Evolutionary conservation across 2,329 filamentous ascomycete genomes (phyloP), one percentile per base, ranked within the genome.

Genomic region (Curvularia verruculosa): DNA sequence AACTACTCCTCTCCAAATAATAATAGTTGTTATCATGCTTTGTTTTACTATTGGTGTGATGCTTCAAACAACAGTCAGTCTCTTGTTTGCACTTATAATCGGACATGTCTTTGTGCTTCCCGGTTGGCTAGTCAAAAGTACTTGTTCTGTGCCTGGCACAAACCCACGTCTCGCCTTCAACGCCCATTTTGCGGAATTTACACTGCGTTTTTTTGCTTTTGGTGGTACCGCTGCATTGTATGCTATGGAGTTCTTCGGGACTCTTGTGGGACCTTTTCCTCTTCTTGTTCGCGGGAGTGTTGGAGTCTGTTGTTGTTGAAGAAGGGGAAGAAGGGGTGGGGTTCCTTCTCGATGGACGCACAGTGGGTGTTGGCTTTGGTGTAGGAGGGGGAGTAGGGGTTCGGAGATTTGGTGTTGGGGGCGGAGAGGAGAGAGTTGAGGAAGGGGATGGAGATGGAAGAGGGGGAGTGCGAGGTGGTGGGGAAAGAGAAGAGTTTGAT

Each of bases 61-160:
- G n/a, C n/a, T n/a, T n/a, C n/a, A n/a, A n/a, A n/a, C n/a, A n/a
- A n/a, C n/a, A n/a, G n/a, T n/a, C n/a, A n/a, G n/a, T n/a, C n/a
- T n/a, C n/a, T n/a, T n/a, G n/a, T n/a, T n/a, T n/a, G n/a, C n/a
- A n/a, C n/a, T n/a, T n/a, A n/a, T n/a, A n/a, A n/a, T n/a, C n/a
- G n/a, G n/a, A n/a, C n/a, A n/a, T n/a, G n/a, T n/a, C n/a, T n/a
- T n/a, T n/a, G n/a, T n/a, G n/a, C n/a, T n/a, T n/a, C n/a, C n/a
- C n/a, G n/a, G n/a, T n/a, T n/a, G n/a, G n/a, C n/a, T n/a, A n/a
- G n/a, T n/a, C n/a, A n/a, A n/a, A n/a, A 13, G 0, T 3, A 5
- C 13, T 13, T 48, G 31, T 19, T 1, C 31, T 34, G 28, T 56
- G 53, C 19, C 49, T 34, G 12, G 48, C 53, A 36, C 53, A 56